These are phyloP conservation scores for Chrysoporthe cubensis DNA, from an alignment of 2,329 filamentous ascomycete genomes.

Conservation along the genomic window DNA sequence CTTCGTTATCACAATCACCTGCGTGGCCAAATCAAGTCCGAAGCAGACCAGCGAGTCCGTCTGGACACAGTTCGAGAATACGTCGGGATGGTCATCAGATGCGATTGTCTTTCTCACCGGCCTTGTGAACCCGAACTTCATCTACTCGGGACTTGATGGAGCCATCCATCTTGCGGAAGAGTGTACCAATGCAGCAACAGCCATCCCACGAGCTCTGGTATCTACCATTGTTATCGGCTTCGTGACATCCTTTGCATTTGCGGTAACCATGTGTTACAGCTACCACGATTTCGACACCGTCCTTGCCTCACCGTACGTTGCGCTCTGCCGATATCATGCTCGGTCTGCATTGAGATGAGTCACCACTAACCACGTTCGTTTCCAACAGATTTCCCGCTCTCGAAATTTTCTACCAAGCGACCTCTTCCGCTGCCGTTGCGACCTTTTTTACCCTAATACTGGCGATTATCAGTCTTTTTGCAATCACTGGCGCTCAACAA, in stretches of 20 bases:
- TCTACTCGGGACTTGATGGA: slow-evolving; percentile 43
- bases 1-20: slow-evolving; percentile 38
- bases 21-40: slow-evolving; percentile 33
- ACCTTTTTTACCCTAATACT: slow-evolving; percentile 18
- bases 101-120: slow-evolving; percentile 44
- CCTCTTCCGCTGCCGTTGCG: slow-evolving; percentile 14
- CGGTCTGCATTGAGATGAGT: neutral
- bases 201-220: slow-evolving; percentile 40
- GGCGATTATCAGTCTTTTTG: slow-evolving; percentile 14
- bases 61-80: slow-evolving; percentile 38
- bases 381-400: slow-evolving; percentile 21
- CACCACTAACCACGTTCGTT: neutral
- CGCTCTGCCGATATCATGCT: neutral
- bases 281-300: slow-evolving; percentile 30
- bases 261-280: slow-evolving; percentile 37
- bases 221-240: slow-evolving; percentile 40
- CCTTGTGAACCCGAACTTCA: slow-evolving; percentile 42
- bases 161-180: slow-evolving; percentile 45
- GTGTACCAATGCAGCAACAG: slow-evolving; percentile 36
- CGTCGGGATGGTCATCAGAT: slow-evolving; percentile 35
- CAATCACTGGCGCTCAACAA: slow-evolving; percentile 26
- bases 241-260: slow-evolving; percentile 38
- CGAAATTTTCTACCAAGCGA: slow-evolving; percentile 27
- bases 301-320: slow-evolving; percentile 25
- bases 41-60: slow-evolving; percentile 35